Base-by-base conservation (phyloP, 2,329 filamentous ascomycete genomes). In the Ophiostoma piceae region DNA sequence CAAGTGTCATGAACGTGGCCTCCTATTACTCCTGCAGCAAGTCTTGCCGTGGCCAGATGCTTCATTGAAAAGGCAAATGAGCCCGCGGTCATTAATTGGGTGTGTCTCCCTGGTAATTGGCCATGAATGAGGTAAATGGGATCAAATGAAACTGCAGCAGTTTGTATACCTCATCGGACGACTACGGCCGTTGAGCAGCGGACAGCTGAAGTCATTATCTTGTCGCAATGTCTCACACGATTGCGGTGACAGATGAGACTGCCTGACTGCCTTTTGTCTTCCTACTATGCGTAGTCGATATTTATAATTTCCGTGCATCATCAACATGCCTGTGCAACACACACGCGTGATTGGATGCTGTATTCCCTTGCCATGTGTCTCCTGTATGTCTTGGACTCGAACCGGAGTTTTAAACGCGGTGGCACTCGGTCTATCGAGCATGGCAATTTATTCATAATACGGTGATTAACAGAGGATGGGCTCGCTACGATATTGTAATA, bases 101-200 rank as follows among this genome's bases (percentile, higher is more conserved):
- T 47, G 43, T n/a, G 6, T 47, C 2, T 47, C 43, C 16, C 43
- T 47, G 2, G 16, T 47, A n/a, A 47, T 47, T 47, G 19, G 16
- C 19, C 6, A n/a, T n/a, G 43, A 47, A n/a, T 47, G 43, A 19
- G 14, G 16, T 47, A 47, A 41, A 29, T 26, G 51, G 9, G 14
- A 57, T 26, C 51, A 41, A 41, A 41, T 41, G 39, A 41, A 41
- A 14, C 9, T 11, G 22, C 39, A 41, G 51, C 51, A 22, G n/a
- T 22, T 26, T 26, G 22, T 14, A 35, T 14, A 3, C 5, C n/a
- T 3, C 35, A 35, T 12, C 26, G 26, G 26, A n/a, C 2, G 26
- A 12, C 26, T 62, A 62, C 57, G 57, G 57, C 57, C 57, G 57
- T 32, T 62, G 51, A n/a, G 8, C 51, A 57, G 26, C 51, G 51